Conservation (phyloP, 1,139 yeast genomes). For the Nematodospora anomalae region DNA sequence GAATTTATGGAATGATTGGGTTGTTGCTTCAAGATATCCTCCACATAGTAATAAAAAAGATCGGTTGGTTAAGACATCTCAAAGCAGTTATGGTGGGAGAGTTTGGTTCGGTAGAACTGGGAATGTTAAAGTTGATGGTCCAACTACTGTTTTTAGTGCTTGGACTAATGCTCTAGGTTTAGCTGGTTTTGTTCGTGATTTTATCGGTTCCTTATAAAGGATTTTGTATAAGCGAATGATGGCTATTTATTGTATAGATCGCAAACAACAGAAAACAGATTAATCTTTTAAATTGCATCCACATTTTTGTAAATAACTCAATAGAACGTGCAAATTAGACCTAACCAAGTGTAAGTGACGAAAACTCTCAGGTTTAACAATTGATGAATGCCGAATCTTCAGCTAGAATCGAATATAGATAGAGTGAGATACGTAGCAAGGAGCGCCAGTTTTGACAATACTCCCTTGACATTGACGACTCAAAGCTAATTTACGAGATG, state of each 20-base stretch:
- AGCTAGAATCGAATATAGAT: too few species aligned
- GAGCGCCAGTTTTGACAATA: too few species aligned
- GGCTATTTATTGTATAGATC: neutral
- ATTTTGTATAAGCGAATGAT: neutral
- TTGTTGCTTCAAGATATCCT: slow-evolving; percentile 63
- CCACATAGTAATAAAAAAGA: slow-evolving; percentile 51
- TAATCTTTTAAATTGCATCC: slow-evolving; percentile 1
- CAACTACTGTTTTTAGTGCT: slow-evolving; percentile 30
- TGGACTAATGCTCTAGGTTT: slow-evolving; percentile 31
- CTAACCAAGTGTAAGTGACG: too few species aligned
- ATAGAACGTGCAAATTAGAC: too few species aligned
- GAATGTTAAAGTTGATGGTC: slow-evolving; percentile 36
- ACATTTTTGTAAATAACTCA: too few species aligned
- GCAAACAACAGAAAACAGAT: neutral
- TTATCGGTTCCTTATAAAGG: slow-evolving; percentile 7
- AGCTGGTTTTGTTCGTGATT: slow-evolving; percentile 10
- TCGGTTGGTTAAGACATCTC: slow-evolving; percentile 24
- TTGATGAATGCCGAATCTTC: too few species aligned
- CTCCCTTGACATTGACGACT: too few species aligned
- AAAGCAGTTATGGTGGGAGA: slow-evolving; percentile 20
- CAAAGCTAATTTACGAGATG: too few species aligned
- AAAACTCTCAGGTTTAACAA: too few species aligned
- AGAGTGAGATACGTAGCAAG: too few species aligned
- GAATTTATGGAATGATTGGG: slow-evolving; percentile 62
- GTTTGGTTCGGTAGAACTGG: slow-evolving; percentile 41